Base-by-base conservation (phyloP, 768 basidiomycete genomes). In the Russula brevipes region DNA sequence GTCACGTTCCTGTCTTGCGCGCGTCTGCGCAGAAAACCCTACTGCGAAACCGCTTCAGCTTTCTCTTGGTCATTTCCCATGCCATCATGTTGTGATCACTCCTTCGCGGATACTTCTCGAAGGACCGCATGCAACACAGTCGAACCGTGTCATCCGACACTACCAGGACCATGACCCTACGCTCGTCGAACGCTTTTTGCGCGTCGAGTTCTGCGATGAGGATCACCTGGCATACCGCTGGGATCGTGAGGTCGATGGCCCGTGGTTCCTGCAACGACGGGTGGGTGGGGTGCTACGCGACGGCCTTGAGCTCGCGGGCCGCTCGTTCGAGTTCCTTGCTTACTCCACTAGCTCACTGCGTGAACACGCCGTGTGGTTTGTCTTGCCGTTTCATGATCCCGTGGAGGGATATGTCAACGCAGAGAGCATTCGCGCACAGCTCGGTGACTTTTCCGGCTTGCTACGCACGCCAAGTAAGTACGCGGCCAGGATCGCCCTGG, bases 161-260 rank as follows among this genome's bases (percentile, higher is more conserved):
- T 94, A 85, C 59, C 57, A 59, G 14, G 44, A 47, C 12, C 60
- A 44, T 17, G 31, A 52, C 49, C 70, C 74, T 47, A 79, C 79
- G 1, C 82, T 80, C 61, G 78, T 86, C 50, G 82, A 88, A 31
- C 76, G 84, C 69, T 95, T 95, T 70, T 71, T 94, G 41, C 85
- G 92, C 14, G 91, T 94, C 39, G 85, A 89, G 68, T 91, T 94
- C 69, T 82, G 87, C 5, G 92, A 93, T 58, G 92, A 94, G 75
- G 88, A 94, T 68, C 79, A 80, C 46, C 77, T 88, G n/a, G 79
- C 82, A 53, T 88, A 87, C 64, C 81, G 84, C 12, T 89, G 88
- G 88, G 82, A 82, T 60, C 78, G 82, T 6, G 82, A 82, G 46
- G 83, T 87, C 14, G 86, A 90, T 64, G 82, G 81, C 0, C 71